Evolutionary conservation across 2,329 filamentous ascomycete genomes (phyloP), one percentile per base, ranked within the genome.

Genomic region (Clonostachys rosea): DNA sequence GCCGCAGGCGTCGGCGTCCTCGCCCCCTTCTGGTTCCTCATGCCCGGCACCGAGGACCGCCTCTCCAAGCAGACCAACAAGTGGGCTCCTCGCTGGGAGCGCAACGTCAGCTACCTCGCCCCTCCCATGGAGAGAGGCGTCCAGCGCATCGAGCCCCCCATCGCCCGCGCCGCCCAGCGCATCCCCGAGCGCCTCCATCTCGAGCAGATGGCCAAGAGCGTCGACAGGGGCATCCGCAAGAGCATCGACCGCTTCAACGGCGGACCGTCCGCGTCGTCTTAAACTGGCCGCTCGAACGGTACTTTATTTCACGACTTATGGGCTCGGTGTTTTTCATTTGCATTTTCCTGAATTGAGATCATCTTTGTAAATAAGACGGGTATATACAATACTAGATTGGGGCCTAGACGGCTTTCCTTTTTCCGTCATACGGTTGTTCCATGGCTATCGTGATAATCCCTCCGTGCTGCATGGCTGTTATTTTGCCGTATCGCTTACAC

Each of bases 61-160:
- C 59, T 82, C 35, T 71, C 75, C 46, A 63, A 64, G 20, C 76
- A 80, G 61, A 82, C 79, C 5, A 66, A 69, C 49, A 73, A 75
- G 56, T 82, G 79, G 79, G 79, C 78, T 5, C 77, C 78, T 16
- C 73, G 76, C 47, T 83, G 79, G 79, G 78, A 82, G 63, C 68
- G 71, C 46, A 80, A 79, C 62, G 73, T 81, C 58, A 72, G 65
- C 52, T 76, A 74, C 66, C 74, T 81, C 59, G 64, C 67, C 9
- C 63, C 67, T n/a, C 71, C 73, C 14, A 69, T 71, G 30, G 69
- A 75, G 60, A 64, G 65, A 17, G 64, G 71, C 44, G 68, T 76
- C 39, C 72, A 74, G 53, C 69, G 73, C 45, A 67, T 78, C 46
- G 67, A 77, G 57, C 75, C 74, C 2, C 73, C 69, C 17, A 57